A percentile compares a stretch with the other conserved stretches of the same genome.
These are phyloP conservation scores for Talaromyces sp. DNA, from an alignment of 2,329 filamentous ascomycete genomes.

Conservation along the genomic window DNA sequence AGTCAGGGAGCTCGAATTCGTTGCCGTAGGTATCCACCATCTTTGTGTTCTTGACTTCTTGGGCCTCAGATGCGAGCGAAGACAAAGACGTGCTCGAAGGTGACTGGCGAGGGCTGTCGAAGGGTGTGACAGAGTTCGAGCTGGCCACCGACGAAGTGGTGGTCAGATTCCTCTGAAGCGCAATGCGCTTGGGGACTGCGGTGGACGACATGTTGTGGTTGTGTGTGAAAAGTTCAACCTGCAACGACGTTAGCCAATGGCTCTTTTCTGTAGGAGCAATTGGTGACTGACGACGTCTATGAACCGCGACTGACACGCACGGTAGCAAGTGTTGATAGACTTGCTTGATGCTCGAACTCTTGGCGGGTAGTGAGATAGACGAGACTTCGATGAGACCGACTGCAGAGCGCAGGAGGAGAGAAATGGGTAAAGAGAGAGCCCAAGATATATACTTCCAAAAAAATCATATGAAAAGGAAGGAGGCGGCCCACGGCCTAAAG, in stretches of 20 bases:
- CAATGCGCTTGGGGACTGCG: constrained; percentile 41
- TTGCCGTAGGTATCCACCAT: constrained; percentile 93
- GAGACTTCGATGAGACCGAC: not conserved
- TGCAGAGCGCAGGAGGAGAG: not conserved
- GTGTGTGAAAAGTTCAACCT: constrained; percentile 10
- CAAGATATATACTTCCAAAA: not conserved
- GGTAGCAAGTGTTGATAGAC: not conserved
- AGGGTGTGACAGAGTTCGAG: constrained; percentile 55
- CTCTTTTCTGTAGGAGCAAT: not conserved
- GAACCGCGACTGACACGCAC: not conserved
- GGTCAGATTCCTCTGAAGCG: constrained; percentile 53
- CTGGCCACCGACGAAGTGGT: constrained; percentile 55
- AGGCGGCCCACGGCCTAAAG: not conserved
- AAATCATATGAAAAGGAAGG: constrained; percentile 14
- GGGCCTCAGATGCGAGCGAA: constrained; percentile 71
- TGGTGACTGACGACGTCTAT: not conserved
- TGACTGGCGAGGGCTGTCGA: constrained; percentile 61
- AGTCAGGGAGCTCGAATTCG: constrained; percentile 88
- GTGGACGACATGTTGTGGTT: constrained; percentile 49
- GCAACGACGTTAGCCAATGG: not conserved
- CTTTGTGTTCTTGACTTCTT: constrained; percentile 43
- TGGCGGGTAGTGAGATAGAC: not conserved
- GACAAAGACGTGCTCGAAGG: constrained; percentile 87
- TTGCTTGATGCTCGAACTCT: not conserved
- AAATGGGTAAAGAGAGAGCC: not conserved